Base-by-base conservation (phyloP, 2,329 filamentous ascomycete species). In the Apiospora phragmitis region DNA sequence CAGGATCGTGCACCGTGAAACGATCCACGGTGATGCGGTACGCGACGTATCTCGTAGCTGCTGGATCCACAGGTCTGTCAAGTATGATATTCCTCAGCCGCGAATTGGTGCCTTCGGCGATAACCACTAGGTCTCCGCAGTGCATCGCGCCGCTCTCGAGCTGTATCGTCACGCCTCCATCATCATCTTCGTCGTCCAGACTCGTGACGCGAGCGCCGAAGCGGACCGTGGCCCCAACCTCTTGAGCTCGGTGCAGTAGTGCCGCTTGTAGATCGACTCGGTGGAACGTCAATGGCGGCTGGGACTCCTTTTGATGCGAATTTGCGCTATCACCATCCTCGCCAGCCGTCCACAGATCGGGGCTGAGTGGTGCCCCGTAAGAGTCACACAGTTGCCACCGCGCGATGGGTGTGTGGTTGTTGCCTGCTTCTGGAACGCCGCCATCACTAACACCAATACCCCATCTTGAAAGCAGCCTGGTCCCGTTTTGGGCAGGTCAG, bases 401-500 rank as follows among this genome's bases (percentile, higher is more conserved):
- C 16, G 51, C 8, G 38, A 4, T 11, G 49, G 5, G 8, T 1
- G 8, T 24, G 16, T 47, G 11, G 14, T 26, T 24, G 14, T 26
- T 24, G 1, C n/a, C 7, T 21, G 65, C 21, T 24, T n/a, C 12
- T 38, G 66, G 42, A 68, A 26, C 4, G 26, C 49, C 49, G 4
- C 16, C 47, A 14, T 11, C 51, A 1, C n/a, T n/a, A n/a, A n/a
- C 7, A 3, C 66, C 69, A 9, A 59, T 1, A 3, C 69, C 66
- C 69, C 69, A 70, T 65, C 29, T 9, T 1, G 38, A 45, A 5
- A 68, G 42, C 11, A 68, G 41, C 18, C 65, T 35, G 4, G 66
- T 65, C 3, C 49, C 69, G 14, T 68, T 68, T 68, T 6, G 65
- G 41, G 11, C 47, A 68, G 69, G 47, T 35, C 2, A 59, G 24